Evolutionary conservation across 108 stramenopile genomes (phyloP), one percentile per base, ranked within the genome.

Genomic region (Parietichytrium sp.): DNA sequence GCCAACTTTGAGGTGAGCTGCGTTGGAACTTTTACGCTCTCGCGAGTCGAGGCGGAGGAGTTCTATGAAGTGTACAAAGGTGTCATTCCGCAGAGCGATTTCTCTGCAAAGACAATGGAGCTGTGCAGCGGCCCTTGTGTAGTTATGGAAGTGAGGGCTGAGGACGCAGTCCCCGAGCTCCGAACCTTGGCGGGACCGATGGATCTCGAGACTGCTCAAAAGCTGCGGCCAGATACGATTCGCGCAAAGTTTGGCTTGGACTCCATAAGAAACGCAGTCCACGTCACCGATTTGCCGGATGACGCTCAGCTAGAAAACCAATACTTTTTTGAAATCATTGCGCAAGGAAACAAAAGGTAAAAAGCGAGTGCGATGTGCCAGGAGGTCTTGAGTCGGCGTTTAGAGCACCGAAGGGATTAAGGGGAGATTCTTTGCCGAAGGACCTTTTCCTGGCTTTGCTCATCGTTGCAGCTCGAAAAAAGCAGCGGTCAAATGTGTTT

Each of bases 251-350:
- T 89, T 84, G 94, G 93, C 4, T 54, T 79, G 0, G 88, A 90
- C 54, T 47, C 54, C 15, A 85, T 91, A 23, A 54, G 81, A n/a
- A 94, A 93, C 81, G 94, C 89, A 6, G 87, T 94, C 20, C 94
- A 93, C 80, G 93, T 93, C 86, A 94, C 94, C 0, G 94, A 94
- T 78, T 78, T 94, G 48, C 81, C 89, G 0, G 86, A 87, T 47
- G 93, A 94, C 83, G 92, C 91, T 13, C 81, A 81, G 7, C 79
- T 85, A 13, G 94, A 94, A 84, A 87, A 86, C 51, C 83, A 90
- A 49, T 93, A 92, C 85, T 91, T 93, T 54, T 93, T 93, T 54
- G 87, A 88, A 29, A 83, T 89, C 26, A 54, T 91, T n/a, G n/a
- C n/a, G n/a, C n/a, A n/a, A n/a, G n/a, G n/a, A n/a, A n/a, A n/a